Conservation (phyloP, 228 moss, liverwort and hornwort genomes). For the Sphagnum magellanicum region DNA sequence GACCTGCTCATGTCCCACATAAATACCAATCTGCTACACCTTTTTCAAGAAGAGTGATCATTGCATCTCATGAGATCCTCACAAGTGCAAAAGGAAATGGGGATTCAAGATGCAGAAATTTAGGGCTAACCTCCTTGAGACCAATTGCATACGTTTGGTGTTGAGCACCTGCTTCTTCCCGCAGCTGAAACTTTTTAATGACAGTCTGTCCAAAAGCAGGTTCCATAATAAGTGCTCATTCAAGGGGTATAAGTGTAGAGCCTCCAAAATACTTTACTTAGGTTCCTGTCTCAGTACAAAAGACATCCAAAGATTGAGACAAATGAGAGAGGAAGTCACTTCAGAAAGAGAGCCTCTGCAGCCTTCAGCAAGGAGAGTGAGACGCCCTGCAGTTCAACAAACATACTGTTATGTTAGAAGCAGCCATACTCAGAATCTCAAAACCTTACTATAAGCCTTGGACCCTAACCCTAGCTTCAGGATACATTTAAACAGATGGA, state of each 20-base stretch:
- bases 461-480: too few species aligned
- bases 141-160: constrained; percentile 87
- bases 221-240: not conserved
- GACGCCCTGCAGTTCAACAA: constrained; percentile 34
- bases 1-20: too few species aligned
- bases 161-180: constrained; percentile 62
- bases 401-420: too few species aligned
- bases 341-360: constrained; percentile 82
- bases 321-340: constrained; percentile 18
- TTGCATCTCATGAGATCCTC: not conserved
- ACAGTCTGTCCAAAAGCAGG: constrained; percentile 34
- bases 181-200: constrained; percentile 61
- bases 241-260: not conserved
- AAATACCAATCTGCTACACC: too few species aligned
- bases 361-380: constrained; percentile 72
- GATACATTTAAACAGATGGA: too few species aligned
- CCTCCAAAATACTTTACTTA: not conserved
- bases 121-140: constrained; percentile 68
- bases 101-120: not conserved
- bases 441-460: too few species aligned
- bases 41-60: too few species aligned
- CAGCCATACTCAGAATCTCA: too few species aligned
- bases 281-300: not conserved
- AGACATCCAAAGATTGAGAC: not conserved
- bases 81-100: not conserved